A percentile compares a stretch with the other conserved stretches of the same genome.
Conservation (phyloP, 768 basidiomycete genomes). For the Sistotremastrum suecicum region DNA sequence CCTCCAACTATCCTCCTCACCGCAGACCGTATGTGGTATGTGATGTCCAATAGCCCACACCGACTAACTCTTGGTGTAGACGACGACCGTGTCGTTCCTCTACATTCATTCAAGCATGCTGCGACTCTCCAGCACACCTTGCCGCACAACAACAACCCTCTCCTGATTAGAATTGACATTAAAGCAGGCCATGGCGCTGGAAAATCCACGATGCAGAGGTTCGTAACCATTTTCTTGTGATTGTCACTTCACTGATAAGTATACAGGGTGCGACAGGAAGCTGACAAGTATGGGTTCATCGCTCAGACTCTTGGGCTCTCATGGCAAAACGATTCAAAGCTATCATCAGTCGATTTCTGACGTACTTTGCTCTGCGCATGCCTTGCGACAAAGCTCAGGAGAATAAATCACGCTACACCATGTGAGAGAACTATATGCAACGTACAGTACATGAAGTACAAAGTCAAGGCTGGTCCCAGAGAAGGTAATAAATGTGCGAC, state of each 20-base stretch:
- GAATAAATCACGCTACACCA: too few relatives aligned
- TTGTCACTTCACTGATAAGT: background rate
- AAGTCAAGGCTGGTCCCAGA: too few relatives aligned
- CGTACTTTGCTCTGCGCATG: too few relatives aligned
- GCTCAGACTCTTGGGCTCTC: constrained; percentile 47
- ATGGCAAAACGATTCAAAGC: constrained; percentile 13
- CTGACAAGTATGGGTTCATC: constrained; percentile 68
- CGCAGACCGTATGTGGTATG: constrained; percentile 46
- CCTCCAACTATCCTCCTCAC: constrained; percentile 68
- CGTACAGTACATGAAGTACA: too few relatives aligned
- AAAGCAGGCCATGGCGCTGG: constrained; percentile 75
- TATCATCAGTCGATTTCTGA: too few relatives aligned
- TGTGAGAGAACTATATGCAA: too few relatives aligned
- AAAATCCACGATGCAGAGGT: constrained; percentile 62
- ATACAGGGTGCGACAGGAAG: constrained; percentile 55
- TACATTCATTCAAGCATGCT: constrained; percentile 75
- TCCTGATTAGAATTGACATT: constrained; percentile 65
- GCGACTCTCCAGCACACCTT: constrained; percentile 61
- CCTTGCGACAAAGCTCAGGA: too few relatives aligned
- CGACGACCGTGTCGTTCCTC: constrained; percentile 76
- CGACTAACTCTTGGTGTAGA: constrained; percentile 24
- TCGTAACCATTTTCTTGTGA: constrained; percentile 4
- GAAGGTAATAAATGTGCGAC: too few relatives aligned
- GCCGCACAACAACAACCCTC: constrained; percentile 54
- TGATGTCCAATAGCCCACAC: too few relatives aligned